Base-by-base conservation (phyloP, 805 yeast species). In the Barnettozyma californica region DNA sequence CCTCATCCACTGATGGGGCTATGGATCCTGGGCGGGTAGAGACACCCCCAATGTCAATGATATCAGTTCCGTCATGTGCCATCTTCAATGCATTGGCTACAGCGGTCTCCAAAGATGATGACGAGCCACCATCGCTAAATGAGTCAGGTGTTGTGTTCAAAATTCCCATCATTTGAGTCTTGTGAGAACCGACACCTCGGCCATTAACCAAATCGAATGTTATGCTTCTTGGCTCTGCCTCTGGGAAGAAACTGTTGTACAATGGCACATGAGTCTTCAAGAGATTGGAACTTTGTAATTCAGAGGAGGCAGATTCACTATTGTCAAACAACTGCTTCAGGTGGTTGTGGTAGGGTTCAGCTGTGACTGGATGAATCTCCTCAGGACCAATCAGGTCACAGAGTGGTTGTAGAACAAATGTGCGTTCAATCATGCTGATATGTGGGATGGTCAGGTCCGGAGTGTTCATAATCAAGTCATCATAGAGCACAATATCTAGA, bases 111-210 rank as follows among this genome's bases (percentile, higher is more conserved):
- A 73, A 34, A 7, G 70, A 60, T 1, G 69, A 58, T 27, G 70
- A 61, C 16, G 61, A 60, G 1, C 94, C 89, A 2, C 96, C 98
- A 65, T 94, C 99, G 40, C 96, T 87, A 63, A 94, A 94, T 1
- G 97, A 90, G 65, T 94, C 97, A 0, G 97, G 96, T 0, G 99
- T 94, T 19, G 85, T 76, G 59, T 94, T 94, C 53, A 94, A 66
- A 43, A 94, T 83, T 1, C 89, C 94, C 99, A 94, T 94, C 40
- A 90, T 62, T 45, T 74, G 67, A 0, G 97, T 88, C n/a, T 68
- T 68, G 7, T 71, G 62, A 5, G 69, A 64, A 5, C 43, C 43
- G 3, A 40, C 33, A 4, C 43, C 43, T n/a, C 13, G 23, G 39
- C 73, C 66, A 18, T 68, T 63, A 20, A 71, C 52, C 3, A 75